These are phyloP conservation scores for Carpinus fangiana DNA, from an alignment of 306 rosid genomes.

Conservation along the genomic window DNA sequence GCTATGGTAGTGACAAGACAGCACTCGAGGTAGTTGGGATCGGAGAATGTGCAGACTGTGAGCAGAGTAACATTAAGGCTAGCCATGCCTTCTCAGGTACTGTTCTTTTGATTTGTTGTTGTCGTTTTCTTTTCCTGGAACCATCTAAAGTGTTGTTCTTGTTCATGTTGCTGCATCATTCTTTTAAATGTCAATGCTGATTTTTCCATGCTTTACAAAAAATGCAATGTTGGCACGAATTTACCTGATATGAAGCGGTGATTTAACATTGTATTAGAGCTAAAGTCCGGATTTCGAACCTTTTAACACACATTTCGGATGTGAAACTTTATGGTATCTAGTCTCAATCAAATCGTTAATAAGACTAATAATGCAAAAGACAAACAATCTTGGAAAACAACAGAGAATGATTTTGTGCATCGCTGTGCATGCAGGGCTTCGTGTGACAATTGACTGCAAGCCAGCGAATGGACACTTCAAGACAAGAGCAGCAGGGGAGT, in stretches of 20 bases:
- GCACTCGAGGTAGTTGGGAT: slow-evolving; percentile 66
- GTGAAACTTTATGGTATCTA: not conserved
- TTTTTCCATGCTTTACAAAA: not conserved
- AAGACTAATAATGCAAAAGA: not conserved
- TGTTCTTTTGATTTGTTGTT: not conserved
- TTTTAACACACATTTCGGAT: not conserved
- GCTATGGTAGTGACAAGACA: slow-evolving; percentile 54
- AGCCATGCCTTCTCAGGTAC: slow-evolving; percentile 78
- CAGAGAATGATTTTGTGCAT: slow-evolving; percentile 6
- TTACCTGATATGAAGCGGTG: not conserved
- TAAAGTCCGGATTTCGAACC: too few species aligned
- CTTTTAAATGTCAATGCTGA: not conserved
- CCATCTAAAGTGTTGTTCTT: not conserved
- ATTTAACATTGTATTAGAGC: too few species aligned
- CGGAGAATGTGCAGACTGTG: slow-evolving; percentile 84
- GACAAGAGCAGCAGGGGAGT: slow-evolving; percentile 58
- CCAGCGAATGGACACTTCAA: slow-evolving; percentile 50
- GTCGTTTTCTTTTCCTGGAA: not conserved
- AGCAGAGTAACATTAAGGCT: slow-evolving; percentile 49
- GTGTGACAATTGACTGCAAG: slow-evolving; percentile 76
- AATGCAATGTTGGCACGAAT: not conserved
- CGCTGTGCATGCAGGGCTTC: slow-evolving; percentile 51
- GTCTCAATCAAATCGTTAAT: not conserved
- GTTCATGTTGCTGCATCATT: not conserved
- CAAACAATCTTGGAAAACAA: not conserved